Conservation (phyloP, 768 basidiomycete genomes). For the Psilocybe tampanensis region DNA sequence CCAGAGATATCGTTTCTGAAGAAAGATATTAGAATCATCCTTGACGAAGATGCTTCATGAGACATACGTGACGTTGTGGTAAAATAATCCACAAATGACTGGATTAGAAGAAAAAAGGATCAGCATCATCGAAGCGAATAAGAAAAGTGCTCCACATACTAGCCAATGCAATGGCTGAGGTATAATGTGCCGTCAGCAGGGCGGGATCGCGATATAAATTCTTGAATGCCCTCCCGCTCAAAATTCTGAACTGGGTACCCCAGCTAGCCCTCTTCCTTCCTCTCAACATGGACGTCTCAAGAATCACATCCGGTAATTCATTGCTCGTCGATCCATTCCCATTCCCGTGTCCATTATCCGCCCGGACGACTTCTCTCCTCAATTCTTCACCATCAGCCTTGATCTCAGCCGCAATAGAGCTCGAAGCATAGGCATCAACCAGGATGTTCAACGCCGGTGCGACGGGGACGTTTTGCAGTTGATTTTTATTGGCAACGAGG, state of each 20-base stretch:
- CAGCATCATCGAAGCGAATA: slow-evolving; percentile 6
- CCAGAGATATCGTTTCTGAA: slow-evolving; percentile 88
- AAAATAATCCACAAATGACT: slow-evolving; percentile 95
- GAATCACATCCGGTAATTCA: slow-evolving; percentile 65
- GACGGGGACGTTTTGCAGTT: slow-evolving; percentile 33
- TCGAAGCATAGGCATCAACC: slow-evolving; percentile 71
- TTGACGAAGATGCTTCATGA: not conserved
- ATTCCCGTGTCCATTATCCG: slow-evolving; percentile 25
- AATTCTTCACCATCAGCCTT: slow-evolving; percentile 60
- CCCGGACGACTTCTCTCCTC: slow-evolving; percentile 32
- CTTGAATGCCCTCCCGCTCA: slow-evolving; percentile 97
- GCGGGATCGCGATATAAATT: slow-evolving; percentile 96
- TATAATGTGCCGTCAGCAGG: slow-evolving; percentile 87
- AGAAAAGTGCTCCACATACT: slow-evolving; percentile 56
- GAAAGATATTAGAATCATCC: not conserved
- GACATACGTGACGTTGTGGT: slow-evolving; percentile 78
- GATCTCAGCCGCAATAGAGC: slow-evolving; percentile 65
- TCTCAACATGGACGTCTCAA: slow-evolving; percentile 68
- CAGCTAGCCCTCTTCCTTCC: slow-evolving; percentile 83
- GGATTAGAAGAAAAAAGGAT: not conserved
- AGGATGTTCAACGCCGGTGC: slow-evolving; percentile 67
- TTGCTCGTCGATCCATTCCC: slow-evolving; percentile 33
- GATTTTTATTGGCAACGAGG: slow-evolving; percentile 12
- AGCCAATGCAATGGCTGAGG: slow-evolving; percentile 81
- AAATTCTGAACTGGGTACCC: slow-evolving; percentile 88